Evolutionary conservation across 495 filamentous ascomycete genomes (phyloP), one percentile per base, ranked within the genome.

Genomic region (Podospora pseudopauciseta): DNA sequence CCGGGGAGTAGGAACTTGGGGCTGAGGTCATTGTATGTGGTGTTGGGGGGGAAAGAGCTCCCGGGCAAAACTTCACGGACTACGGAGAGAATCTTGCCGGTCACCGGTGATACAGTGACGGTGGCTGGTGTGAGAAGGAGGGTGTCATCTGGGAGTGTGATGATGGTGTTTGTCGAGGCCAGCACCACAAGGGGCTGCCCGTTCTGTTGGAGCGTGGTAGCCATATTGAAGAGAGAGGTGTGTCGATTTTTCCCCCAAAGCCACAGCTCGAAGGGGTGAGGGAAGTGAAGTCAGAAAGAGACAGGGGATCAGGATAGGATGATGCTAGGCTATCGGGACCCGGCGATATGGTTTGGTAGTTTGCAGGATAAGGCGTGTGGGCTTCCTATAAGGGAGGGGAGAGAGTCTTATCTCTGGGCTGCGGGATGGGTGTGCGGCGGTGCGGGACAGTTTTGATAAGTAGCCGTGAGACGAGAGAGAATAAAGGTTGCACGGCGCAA

Each of bases 1-100:
- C 95, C 95, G 0, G 95, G 95, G 39, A 99, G 86, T 44, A 99
- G 81, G 20, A 97, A 82, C 79, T 89, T 85, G n/a, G 95, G 93
- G 16, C 90, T 91, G 80, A 96, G 89, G 81, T 99, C 91, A 57
- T 83, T 85, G 73, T 97, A 98, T 7, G 83, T 84, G 18, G 89
- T 88, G 32, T 86, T 88, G 0, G 81, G 75, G 0, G 92, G 90
- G 79, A 99, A 97, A 13, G 87, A 84, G 2, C 86, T 83, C 15
- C 80, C 78, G 4, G 91, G 92, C 55, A 96, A 83, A 68, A 97
- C 82, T 28, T 86, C 85, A 62, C 88, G 86, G 70, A 91, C 87
- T 67, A 97, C 84, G 6, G 90, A 89, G 23, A 89, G 85, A 78
- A 98, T 95, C 82, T 92, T 96, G 72, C 95, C 95, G 1, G 92